phyloP scores from a whole-genome alignment of 192 early-diverging fungal genomes.

The Chytriomyces sp. region DNA sequence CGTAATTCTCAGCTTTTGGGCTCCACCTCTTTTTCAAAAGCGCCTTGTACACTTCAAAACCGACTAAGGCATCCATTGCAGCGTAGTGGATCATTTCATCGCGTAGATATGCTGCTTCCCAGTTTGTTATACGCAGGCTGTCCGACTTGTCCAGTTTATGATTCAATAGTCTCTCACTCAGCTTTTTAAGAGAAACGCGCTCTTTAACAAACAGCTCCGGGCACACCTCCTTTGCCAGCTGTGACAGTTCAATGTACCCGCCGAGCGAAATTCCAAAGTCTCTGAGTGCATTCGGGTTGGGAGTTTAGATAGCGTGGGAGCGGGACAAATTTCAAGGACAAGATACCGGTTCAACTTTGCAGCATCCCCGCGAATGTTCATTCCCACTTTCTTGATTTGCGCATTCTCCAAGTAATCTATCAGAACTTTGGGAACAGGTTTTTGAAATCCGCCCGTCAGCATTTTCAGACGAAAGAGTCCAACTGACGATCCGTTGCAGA shows the following conservation, averaged over 20 bases:
- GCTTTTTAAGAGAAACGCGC: not conserved
- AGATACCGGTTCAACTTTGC: not conserved
- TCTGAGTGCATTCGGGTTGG: not conserved
- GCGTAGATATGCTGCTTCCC: not conserved
- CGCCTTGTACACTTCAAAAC: conserved; percentile 6
- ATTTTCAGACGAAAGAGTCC: conserved; percentile 5
- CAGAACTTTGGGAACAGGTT: not conserved
- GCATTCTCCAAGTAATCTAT: not conserved
- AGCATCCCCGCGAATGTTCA: conserved; percentile 18
- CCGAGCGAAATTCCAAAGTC: not conserved
- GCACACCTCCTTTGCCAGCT: conserved; percentile 4
- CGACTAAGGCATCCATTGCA: conserved; percentile 1
- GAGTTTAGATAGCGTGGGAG: not conserved
- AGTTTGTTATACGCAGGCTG: not conserved
- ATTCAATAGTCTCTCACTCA: not conserved
- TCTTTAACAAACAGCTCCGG: not conserved
- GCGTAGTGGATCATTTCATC: not conserved
- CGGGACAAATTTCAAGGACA: not conserved
- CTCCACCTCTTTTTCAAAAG: not conserved
- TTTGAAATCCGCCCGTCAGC: not conserved
- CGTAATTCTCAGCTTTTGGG: not conserved
- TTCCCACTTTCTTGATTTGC: conserved; percentile 2
- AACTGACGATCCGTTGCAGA: not conserved
- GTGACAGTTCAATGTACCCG: conserved; percentile 14
- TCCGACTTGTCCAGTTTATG: not conserved